Evolutionary conservation across 257 asterid genomes (phyloP), one percentile per base, ranked within the genome.

Genomic region (Linaria vulgaris): DNA sequence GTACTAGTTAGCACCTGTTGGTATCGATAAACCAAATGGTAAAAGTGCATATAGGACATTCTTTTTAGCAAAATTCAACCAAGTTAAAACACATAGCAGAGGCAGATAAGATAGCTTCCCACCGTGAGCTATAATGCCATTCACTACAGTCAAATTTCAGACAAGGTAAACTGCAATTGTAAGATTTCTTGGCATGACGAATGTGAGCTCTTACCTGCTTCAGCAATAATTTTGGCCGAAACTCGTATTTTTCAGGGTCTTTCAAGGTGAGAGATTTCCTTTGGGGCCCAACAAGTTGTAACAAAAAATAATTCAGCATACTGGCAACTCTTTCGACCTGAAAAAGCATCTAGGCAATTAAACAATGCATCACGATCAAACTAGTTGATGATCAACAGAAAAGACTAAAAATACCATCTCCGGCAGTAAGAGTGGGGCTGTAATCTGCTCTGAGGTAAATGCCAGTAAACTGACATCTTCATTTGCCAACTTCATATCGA

Each of bases 241-340:
- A 94, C 80, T 94, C 96, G 21, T 94, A 94, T 83, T 94, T 90
- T 66, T 90, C 99, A 57, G 96, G 99, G 69, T 94, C 99, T 81
- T 87, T 94, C 79, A 94, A 80, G 77, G 68, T 90, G 49, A 90
- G 96, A 45, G 97, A 94, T 80, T 84, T 94, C 74, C 97, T 79
- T 65, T 92, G 97, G 31, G 99, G 99, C 9, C 99, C 99, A 67
- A 92, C 97, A 27, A 92, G 91, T 81, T 89, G 99, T 54, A 90
- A 79, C 61, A 94, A 61, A 64, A 94, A 94, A 72, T 94, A 94
- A 75, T 94, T 94, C 79, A 94, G 84, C 99, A 94, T 87, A 76
- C 96, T 83, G 55, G 97, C 95, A 79, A 90, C 92, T 80, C 97
- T 89, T 61, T 90, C 99, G 59, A 94, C 99, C 97, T 91, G 76